These are phyloP conservation scores for Leccinum variicolor DNA, from an alignment of 768 basidiomycete genomes.

Conservation along the genomic window DNA sequence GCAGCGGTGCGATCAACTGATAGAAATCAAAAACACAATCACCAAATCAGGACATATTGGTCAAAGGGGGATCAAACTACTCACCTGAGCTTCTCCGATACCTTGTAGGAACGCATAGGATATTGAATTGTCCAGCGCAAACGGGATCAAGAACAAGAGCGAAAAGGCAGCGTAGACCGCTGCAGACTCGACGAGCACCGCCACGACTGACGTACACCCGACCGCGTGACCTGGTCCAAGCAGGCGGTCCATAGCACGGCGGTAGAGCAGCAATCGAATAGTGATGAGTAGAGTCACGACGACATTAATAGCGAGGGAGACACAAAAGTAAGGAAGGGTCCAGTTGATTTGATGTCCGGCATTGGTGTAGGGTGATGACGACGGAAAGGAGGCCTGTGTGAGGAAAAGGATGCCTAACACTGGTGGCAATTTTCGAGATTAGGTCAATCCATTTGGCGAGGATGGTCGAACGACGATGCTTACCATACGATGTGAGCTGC, in stretches of 20 bases:
- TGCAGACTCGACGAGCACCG: constrained; percentile 28
- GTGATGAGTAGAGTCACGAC: constrained; percentile 24
- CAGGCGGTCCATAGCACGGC: constrained; percentile 13
- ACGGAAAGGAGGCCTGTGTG: constrained; percentile 23
- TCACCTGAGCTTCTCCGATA: constrained; percentile 33
- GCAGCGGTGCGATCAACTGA: constrained; percentile 36
- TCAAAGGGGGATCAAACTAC: not conserved
- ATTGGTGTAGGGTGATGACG: constrained; percentile 25
- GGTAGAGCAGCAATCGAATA: constrained; percentile 25
- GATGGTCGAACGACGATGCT: not conserved
- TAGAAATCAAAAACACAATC: not conserved
- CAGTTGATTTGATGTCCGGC: constrained; percentile 16
- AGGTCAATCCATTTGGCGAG: not conserved
- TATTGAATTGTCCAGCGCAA: constrained; percentile 15
- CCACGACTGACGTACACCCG: constrained; percentile 25
- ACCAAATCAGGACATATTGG: not conserved
- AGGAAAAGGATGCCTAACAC: constrained; percentile 26
- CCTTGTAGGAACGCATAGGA: constrained; percentile 35
- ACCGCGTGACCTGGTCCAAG: constrained; percentile 22
- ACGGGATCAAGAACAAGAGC: constrained; percentile 28
- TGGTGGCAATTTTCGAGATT: not conserved
- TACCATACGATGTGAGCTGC: constrained; percentile 26
- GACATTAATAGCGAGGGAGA: constrained; percentile 28
- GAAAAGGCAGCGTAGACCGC: constrained; percentile 28
- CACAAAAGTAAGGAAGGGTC: constrained; percentile 25